Percentiles rank a stretch among this genome's conserved stretches.
phyloP scores from a whole-genome alignment of 192 early-diverging fungal species.

The Entomortierella parvispora region DNA sequence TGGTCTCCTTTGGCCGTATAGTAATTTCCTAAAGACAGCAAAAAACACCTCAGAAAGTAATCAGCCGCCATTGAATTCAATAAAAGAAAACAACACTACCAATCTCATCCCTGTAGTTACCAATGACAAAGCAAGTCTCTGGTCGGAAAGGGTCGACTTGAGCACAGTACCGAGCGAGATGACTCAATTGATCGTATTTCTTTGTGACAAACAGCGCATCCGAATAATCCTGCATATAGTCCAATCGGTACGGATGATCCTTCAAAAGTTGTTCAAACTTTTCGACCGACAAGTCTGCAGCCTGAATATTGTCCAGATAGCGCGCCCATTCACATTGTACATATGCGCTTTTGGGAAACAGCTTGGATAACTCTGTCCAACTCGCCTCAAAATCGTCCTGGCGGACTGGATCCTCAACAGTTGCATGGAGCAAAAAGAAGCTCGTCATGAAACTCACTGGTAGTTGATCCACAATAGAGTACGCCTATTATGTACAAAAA shows the following conservation, averaged over 20 bases:
- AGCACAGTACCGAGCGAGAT: slow-evolving; percentile 79
- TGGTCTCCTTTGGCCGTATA: slow-evolving; percentile 83
- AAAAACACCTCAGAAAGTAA: background rate
- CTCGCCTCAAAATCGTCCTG: slow-evolving; percentile 33
- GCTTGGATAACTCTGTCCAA: slow-evolving; percentile 53
- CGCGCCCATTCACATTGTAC: slow-evolving; percentile 71
- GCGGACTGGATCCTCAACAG: slow-evolving; percentile 57
- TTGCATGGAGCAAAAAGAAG: slow-evolving; percentile 64
- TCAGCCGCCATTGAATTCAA: no score
- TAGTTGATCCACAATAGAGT: slow-evolving; percentile 17
- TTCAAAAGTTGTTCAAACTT: slow-evolving; percentile 77
- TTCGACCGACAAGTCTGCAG: slow-evolving; percentile 75
- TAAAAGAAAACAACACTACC: no score
- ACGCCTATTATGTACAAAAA: slow-evolving; percentile 20
- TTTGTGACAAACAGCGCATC: slow-evolving; percentile 88
- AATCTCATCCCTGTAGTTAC: slow-evolving; percentile 31
- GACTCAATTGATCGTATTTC: slow-evolving; percentile 73
- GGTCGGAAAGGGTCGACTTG: slow-evolving; percentile 81
- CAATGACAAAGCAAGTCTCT: slow-evolving; percentile 87
- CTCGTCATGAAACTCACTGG: slow-evolving; percentile 54
- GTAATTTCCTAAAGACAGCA: slow-evolving; percentile 77
- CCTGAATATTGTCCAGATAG: slow-evolving; percentile 71
- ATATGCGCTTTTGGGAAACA: slow-evolving; percentile 73
- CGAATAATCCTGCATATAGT: slow-evolving; percentile 86
- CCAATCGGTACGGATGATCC: slow-evolving; percentile 81